Conservation (phyloP, 305 asterid genomes). For the Withania somnifera region DNA sequence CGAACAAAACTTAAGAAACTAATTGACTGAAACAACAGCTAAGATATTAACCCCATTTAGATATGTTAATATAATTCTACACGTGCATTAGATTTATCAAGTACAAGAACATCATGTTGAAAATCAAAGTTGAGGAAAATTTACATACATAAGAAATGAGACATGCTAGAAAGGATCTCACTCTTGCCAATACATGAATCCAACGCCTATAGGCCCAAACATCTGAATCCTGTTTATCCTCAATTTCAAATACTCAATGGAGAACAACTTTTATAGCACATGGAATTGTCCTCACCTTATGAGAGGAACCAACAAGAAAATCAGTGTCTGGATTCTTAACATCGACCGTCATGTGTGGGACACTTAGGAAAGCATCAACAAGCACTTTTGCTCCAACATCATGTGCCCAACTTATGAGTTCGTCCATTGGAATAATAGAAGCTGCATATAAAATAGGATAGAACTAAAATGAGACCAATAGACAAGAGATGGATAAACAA, state of each 20-base stretch:
- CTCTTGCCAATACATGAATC: slow-evolving; percentile 88
- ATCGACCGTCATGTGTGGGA: slow-evolving; percentile 94
- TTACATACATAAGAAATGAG: slow-evolving; percentile 84
- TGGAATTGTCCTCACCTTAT: slow-evolving; percentile 57
- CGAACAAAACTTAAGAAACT: background rate
- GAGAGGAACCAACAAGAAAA: slow-evolving; percentile 97
- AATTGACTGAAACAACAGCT: background rate
- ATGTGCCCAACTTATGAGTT: slow-evolving; percentile 85
- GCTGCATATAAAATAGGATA: slow-evolving; percentile 32
- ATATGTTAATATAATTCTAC: background rate
- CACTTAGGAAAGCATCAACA: slow-evolving; percentile 99
- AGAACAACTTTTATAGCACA: slow-evolving; percentile 14
- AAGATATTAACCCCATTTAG: background rate
- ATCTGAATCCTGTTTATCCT: slow-evolving; percentile 85
- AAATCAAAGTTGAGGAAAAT: background rate
- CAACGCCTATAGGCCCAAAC: slow-evolving; percentile 99
- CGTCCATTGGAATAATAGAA: slow-evolving; percentile 73
- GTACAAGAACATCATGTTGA: background rate
- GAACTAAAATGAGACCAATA: background rate
- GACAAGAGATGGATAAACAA: background rate
- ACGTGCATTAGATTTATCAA: background rate
- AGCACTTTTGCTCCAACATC: slow-evolving; percentile 89
- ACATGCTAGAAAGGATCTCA: slow-evolving; percentile 73
- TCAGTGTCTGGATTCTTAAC: slow-evolving; percentile 69
- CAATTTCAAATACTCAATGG: slow-evolving; percentile 29